Base-by-base conservation (phyloP, 768 basidiomycete genomes). In the Coprinopsis strossmayeri region DNA sequence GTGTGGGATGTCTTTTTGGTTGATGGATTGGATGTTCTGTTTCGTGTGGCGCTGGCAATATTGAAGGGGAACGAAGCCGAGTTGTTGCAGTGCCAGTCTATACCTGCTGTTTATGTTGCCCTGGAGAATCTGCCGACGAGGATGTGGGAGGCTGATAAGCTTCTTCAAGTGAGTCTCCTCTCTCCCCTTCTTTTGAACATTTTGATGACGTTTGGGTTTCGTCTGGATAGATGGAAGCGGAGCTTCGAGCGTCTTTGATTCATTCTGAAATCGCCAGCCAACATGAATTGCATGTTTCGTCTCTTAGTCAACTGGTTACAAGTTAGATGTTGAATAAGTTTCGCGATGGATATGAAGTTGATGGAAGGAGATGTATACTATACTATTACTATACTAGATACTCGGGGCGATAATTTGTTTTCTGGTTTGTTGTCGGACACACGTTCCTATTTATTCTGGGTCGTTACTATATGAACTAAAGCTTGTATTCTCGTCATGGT, bases 1-100 rank as follows among this genome's bases (percentile, higher is more conserved):
- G 84, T 97, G 4, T 98, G 96, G 94, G 95, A 99, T 58, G 75
- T 96, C 17, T 90, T 97, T 65, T 80, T 97, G 49, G 82, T 94
- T 1, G 92, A 96, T 59, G 95, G 95, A 1, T 72, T 92, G 21
- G 91, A 94, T 55, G 87, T 92, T 3, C 74, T 95, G 15, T 93
- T 93, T 67, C 83, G 94, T n/a, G 66, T 94, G 39, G 91, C 93
- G 0, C 72, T 98, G 34, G 86, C 82, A 17, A 91, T 98, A 34
- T 72, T 99, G 43, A 84, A 85, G 49, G 77, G 72, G 50, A 90
- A 89, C 63, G 91, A 95, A 62, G 72, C 73, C 34, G 93, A 96
- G 55, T 77, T 99, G 0, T 68, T 95, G 20, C 76, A 76, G 0
- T 91, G 90, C 61, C 82, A 89, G 55, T 91, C 88, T 1, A 84